These are phyloP conservation scores for Fusarium xyrophilum DNA, from an alignment of 2,329 filamentous ascomycete genomes.

Conservation along the genomic window DNA sequence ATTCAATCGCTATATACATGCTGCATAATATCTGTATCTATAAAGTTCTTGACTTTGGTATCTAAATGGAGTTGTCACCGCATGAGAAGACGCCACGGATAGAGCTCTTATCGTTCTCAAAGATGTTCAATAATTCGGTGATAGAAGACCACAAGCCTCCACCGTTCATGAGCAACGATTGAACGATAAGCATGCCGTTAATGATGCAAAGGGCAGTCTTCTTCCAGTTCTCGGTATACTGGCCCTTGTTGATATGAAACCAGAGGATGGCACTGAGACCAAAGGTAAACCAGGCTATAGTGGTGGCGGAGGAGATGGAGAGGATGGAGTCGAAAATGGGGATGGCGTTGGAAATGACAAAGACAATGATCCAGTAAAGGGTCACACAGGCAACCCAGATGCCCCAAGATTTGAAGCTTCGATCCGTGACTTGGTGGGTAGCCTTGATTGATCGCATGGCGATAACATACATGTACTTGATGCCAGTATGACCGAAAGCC, in stretches of 20 bases:
- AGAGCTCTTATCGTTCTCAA: slow-evolving; percentile 32
- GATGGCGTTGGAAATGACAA: slow-evolving; percentile 47
- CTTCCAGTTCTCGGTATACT: slow-evolving; percentile 32
- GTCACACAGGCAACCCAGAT: slow-evolving; percentile 45
- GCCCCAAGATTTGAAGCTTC: slow-evolving; percentile 45
- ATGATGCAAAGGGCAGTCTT: slow-evolving; percentile 27
- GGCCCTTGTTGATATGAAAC: slow-evolving; percentile 45
- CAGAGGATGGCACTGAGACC: slow-evolving; percentile 46
- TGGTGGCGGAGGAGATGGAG: slow-evolving; percentile 45
- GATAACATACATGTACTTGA: slow-evolving; percentile 46
- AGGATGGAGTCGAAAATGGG: slow-evolving; percentile 49
- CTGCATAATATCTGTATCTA: background rate
- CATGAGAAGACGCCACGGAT: slow-evolving; percentile 45
- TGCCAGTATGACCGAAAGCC: slow-evolving; percentile 44
- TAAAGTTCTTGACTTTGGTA: background rate
- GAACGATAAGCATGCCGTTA: slow-evolving; percentile 43
- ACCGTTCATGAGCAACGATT: slow-evolving; percentile 46
- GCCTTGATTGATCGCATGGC: slow-evolving; percentile 43
- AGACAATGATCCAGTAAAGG: slow-evolving; percentile 44
- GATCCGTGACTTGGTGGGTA: slow-evolving; percentile 44
- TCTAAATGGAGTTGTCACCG: slow-evolving; percentile 43
- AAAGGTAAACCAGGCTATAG: slow-evolving; percentile 48
- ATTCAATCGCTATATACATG: slow-evolving; percentile 11
- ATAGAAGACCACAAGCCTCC: slow-evolving; percentile 47
- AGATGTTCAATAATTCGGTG: slow-evolving; percentile 42